Evolutionary conservation across 192 early-diverging fungal species (phyloP), one percentile per base, ranked within the genome.

Genomic region (Coemansia biformis): DNA sequence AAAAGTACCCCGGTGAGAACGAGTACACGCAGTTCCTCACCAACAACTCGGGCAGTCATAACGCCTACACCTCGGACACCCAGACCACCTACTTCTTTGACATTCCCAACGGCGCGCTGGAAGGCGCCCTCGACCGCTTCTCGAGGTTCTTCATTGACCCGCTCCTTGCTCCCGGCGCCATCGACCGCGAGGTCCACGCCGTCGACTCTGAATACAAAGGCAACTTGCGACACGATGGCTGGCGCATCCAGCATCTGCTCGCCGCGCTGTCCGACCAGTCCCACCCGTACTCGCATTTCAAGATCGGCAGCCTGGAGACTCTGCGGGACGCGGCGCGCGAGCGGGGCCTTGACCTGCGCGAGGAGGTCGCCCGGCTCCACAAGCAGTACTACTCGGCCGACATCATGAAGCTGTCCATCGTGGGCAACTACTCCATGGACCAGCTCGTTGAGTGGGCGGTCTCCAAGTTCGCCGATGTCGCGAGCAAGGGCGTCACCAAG

Each of bases 161-260:
- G 7, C 77, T 93, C 18, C 90, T 96, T 64, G 66, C 77, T 22
- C 79, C 82, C n/a, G 79, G 78, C 22, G 85, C 85, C 54, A 86
- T 86, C 8, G 90, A 93, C 19, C 78, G 87, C n/a, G 92, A 98
- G 62, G 55, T 95, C 43, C 70, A 79, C 12, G 89, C 89, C 1
- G 90, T 98, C 10, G 90, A 98, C 62, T 93, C 92, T 1, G 94
- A 98, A 48, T 86, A 87, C 67, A 90, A 91, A 43, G 85, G 87
- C 42, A 85, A 89, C 48, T 36, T 89, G 14, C 90, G 90, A 48
- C 61, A 64, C 14, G 88, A 92, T 0, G 2, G 3, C 43, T 17
- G 16, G 26, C 22, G 49, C 11, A 16, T 30, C 65, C 3, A 4
- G 4, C 11, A 36, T 3, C 13, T 57, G 5, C 4, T 8, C 4